Conservation (phyloP, 495 filamentous ascomycete species). For the Hypoxylon lienhwacheense region DNA sequence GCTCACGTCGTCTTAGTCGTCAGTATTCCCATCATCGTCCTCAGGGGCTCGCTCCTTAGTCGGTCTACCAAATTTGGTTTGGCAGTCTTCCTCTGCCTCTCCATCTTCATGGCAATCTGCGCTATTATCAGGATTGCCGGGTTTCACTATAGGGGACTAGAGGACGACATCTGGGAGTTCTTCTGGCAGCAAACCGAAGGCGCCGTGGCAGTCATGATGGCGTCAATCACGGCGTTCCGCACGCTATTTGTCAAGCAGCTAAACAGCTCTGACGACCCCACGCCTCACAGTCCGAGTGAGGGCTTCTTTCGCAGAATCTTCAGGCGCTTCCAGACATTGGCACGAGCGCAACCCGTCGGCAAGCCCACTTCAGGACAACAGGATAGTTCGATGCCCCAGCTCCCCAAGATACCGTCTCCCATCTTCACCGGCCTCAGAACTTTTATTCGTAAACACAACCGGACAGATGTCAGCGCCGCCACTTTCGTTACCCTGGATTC, state of each 20-base stretch:
- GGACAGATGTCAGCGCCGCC: background rate
- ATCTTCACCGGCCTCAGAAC: constrained; percentile 5
- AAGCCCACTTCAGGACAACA: background rate
- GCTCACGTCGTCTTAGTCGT: constrained; percentile 5
- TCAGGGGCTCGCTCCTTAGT: constrained; percentile 15
- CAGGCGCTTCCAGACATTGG: background rate
- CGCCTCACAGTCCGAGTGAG: background rate
- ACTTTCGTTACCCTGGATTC: constrained; percentile 7
- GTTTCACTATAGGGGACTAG: constrained; percentile 8
- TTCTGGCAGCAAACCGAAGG: constrained; percentile 28
- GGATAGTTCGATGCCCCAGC: background rate
- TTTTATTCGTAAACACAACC: constrained; percentile 3
- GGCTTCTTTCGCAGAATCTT: background rate
- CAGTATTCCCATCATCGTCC: constrained; percentile 24
- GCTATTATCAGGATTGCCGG: constrained; percentile 11
- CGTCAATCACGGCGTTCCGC: constrained; percentile 23
- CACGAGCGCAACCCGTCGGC: background rate
- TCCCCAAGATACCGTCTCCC: background rate
- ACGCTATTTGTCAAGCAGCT: constrained; percentile 11
- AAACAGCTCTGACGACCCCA: background rate
- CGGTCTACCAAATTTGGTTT: constrained; percentile 20
- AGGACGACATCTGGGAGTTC: constrained; percentile 24
- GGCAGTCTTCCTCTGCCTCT: constrained; percentile 19
- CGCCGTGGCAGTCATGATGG: constrained; percentile 22
- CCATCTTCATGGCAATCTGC: constrained; percentile 23